phyloP scores from a whole-genome alignment of 2,329 filamentous ascomycete genomes.

The Fusarium equiseti region DNA sequence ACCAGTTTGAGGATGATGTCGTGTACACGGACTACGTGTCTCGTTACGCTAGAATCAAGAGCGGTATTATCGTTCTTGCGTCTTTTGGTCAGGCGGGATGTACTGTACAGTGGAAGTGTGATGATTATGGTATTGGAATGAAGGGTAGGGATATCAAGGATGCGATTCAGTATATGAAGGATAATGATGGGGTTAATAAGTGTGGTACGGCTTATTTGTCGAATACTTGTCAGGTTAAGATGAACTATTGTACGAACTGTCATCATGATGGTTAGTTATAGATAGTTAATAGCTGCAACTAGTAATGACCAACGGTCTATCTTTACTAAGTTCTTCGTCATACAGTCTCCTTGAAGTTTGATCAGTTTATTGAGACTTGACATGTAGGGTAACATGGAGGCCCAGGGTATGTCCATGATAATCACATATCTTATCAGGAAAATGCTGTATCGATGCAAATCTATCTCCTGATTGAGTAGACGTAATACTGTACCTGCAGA shows the following conservation, averaged over 20 bases:
- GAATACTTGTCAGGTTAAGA: constrained; percentile 22
- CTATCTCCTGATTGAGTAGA: too few relatives aligned
- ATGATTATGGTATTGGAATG: constrained; percentile 35
- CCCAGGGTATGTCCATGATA: too few relatives aligned
- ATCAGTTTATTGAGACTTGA: too few relatives aligned
- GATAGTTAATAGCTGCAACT: too few relatives aligned
- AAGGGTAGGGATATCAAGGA: constrained; percentile 35
- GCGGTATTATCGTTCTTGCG: constrained; percentile 8
- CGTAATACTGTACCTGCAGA: too few relatives aligned
- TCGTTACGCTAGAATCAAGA: constrained; percentile 16
- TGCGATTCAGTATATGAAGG: constrained; percentile 11
- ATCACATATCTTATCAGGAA: too few relatives aligned
- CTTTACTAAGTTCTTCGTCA: too few relatives aligned
- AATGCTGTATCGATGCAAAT: too few relatives aligned
- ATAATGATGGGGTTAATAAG: constrained; percentile 27
- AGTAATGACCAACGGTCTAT: too few relatives aligned
- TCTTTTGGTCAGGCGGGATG: constrained; percentile 32
- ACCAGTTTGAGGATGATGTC: constrained; percentile 16
- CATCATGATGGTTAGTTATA: constrained; percentile 5
- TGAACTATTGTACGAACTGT: constrained; percentile 37
- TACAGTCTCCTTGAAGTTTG: too few relatives aligned
- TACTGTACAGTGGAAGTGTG: constrained; percentile 22
- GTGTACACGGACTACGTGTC: constrained; percentile 29
- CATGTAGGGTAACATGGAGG: too few relatives aligned
- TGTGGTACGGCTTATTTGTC: constrained; percentile 35